These are phyloP conservation scores for Eremomyces bilateralis DNA, from an alignment of 495 filamentous ascomycete species.

Conservation along the genomic window DNA sequence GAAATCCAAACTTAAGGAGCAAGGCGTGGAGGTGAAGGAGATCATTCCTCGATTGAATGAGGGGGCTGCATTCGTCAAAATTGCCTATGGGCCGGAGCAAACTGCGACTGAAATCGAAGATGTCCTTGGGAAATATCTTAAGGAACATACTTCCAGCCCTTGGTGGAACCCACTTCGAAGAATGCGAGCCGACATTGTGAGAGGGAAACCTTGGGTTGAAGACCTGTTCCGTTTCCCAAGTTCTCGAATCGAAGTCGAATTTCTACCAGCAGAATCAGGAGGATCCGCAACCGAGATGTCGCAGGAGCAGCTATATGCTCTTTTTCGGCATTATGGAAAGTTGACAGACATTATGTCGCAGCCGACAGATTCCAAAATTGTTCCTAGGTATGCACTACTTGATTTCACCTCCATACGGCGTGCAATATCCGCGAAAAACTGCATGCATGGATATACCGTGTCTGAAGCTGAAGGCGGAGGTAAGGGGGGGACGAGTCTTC, in stretches of 20 bases:
- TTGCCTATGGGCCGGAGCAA: conserved; percentile 33
- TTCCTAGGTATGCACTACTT: conserved; percentile 58
- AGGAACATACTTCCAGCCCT: conserved; percentile 52
- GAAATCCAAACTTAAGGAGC: conserved; percentile 9
- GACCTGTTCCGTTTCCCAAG: conserved; percentile 74
- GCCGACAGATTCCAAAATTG: conserved; percentile 58
- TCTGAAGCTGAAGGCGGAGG: conserved; percentile 39
- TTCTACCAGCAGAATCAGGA: conserved; percentile 45
- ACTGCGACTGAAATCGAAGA: conserved; percentile 37
- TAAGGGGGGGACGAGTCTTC: conserved; percentile 47
- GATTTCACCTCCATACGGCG: conserved; percentile 49
- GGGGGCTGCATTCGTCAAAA: conserved; percentile 86
- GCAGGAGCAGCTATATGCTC: conserved; percentile 62
- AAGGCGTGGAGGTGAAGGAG: conserved; percentile 44
- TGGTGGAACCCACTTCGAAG: conserved; percentile 72
- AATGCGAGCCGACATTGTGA: conserved; percentile 46
- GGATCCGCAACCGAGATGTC: conserved; percentile 49
- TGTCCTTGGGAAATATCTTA: conserved; percentile 30
- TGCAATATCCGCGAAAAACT: conserved; percentile 76
- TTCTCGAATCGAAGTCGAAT: conserved; percentile 56
- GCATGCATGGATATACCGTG: conserved; percentile 67
- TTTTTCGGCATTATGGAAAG: conserved; percentile 85
- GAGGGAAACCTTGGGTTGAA: conserved; percentile 83
- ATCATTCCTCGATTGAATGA: conserved; percentile 70
- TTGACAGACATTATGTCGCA: conserved; percentile 60